A percentile compares a stretch with the other conserved stretches of the same genome.
These are phyloP conservation scores for Plasmodium vivax DNA, from an alignment of 169 alveolate species.

Conservation along the genomic window DNA sequence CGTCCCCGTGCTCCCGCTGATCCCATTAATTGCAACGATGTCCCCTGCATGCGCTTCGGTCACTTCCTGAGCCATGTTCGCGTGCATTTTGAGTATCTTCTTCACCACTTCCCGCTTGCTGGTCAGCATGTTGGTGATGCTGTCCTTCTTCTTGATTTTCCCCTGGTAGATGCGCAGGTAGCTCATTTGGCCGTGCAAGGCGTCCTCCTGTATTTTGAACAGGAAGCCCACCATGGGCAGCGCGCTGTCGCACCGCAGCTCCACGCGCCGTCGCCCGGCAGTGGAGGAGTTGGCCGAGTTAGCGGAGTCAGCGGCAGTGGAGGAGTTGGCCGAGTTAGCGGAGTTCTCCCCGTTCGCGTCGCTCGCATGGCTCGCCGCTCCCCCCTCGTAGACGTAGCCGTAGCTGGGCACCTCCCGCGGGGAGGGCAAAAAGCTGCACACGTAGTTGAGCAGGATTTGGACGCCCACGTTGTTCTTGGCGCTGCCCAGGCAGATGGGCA, in stretches of 20 bases:
- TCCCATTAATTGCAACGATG: constrained; percentile 96
- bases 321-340: too few species aligned
- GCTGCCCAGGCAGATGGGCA: constrained; percentile 96
- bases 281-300: constrained; percentile 75
- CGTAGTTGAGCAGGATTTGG: constrained; percentile 94
- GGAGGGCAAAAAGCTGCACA: constrained; percentile 92
- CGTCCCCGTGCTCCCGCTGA: constrained; percentile 94
- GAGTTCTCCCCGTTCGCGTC: too few species aligned
- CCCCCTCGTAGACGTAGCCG: constrained; percentile 74
- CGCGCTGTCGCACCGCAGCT: constrained; percentile 27
- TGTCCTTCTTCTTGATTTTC: constrained; percentile 85
- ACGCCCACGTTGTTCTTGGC: constrained; percentile 96
- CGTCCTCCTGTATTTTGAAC: constrained; percentile 93
- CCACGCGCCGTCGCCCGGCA: constrained; percentile 79
- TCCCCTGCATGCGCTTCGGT: constrained; percentile 95
- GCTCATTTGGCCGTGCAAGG: constrained; percentile 92
- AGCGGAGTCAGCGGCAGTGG: neutral
- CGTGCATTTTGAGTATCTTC: constrained; percentile 93
- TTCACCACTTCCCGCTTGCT: constrained; percentile 83
- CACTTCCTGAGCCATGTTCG: constrained; percentile 94
- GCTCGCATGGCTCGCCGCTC: neutral
- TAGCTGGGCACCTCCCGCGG: constrained; percentile 86
- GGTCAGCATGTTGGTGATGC: constrained; percentile 84
- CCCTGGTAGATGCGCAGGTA: constrained; percentile 94
- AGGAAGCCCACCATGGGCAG: constrained; percentile 93